Evolutionary conservation across 495 filamentous ascomycete species (phyloP).

Genomic region (Hypoxylon lienhwacheense): DNA sequence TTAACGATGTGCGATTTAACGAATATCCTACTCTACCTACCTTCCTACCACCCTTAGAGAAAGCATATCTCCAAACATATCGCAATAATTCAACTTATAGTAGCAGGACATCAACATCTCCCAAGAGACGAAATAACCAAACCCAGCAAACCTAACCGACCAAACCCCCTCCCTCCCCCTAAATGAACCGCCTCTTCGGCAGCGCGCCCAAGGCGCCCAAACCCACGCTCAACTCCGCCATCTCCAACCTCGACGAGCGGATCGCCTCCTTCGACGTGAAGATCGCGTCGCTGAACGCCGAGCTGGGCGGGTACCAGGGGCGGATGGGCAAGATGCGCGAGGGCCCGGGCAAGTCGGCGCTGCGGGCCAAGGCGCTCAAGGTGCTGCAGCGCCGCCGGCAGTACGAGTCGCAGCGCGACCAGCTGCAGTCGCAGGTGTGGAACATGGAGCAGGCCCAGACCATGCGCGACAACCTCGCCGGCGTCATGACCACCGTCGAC

Average conservation of each 20-base stretch:
- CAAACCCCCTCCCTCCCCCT: constrained; percentile 4
- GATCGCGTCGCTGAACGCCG: constrained; percentile 85
- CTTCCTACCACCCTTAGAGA: background rate
- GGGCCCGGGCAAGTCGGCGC: constrained; percentile 88
- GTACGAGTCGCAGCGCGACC: constrained; percentile 92
- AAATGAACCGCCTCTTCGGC: constrained; percentile 99
- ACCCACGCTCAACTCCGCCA: constrained; percentile 84
- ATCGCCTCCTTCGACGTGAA: constrained; percentile 93
- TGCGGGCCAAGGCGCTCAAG: constrained; percentile 94
- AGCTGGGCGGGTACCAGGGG: constrained; percentile 84
- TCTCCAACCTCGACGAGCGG: constrained; percentile 84
- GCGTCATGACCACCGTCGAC: constrained; percentile 97
- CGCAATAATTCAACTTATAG: too few relatives aligned
- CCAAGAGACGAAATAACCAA: background rate
- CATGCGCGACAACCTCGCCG: constrained; percentile 99
- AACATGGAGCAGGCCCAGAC: constrained; percentile 99
- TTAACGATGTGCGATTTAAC: too few relatives aligned
- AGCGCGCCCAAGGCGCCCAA: constrained; percentile 84
- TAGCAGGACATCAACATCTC: background rate
- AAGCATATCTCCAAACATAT: too few relatives aligned
- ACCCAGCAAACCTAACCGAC: background rate
- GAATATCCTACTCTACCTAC: too few relatives aligned
- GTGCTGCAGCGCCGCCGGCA: constrained; percentile 94
- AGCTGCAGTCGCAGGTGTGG: constrained; percentile 93
- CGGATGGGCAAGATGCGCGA: constrained; percentile 94